phyloP scores from a whole-genome alignment of 129 eudicot genomes.

The Rutidosis leptorrhynchoides region DNA sequence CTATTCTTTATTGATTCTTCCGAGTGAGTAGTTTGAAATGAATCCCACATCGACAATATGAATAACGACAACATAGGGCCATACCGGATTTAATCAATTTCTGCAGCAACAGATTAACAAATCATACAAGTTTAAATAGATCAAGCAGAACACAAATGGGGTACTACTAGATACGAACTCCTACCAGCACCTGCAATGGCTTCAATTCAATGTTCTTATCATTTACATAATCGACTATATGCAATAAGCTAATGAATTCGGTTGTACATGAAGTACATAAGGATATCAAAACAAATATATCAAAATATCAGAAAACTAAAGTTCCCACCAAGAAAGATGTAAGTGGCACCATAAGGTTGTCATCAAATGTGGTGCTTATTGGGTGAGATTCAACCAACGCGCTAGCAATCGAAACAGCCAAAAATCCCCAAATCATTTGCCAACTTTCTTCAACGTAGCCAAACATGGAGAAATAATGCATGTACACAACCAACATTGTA shows the following conservation, averaged over 20 bases:
- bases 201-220: constrained; percentile 5
- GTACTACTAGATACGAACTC: constrained; percentile 21
- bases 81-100: constrained; percentile 10
- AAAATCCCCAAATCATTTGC: constrained; percentile 58
- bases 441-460: constrained; percentile 72
- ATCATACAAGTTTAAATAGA: constrained; percentile 13
- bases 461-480: constrained; percentile 77
- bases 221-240: constrained; percentile 18
- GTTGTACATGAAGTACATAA: constrained; percentile 11
- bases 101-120: not conserved
- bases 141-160: constrained; percentile 18
- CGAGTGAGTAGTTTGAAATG: too few species aligned
- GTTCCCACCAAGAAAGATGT: constrained; percentile 60
- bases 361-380: constrained; percentile 74
- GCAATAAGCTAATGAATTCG: not conserved
- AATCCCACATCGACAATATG: too few species aligned
- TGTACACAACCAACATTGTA: constrained; percentile 38
- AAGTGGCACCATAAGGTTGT: constrained; percentile 83
- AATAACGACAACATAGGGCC: constrained; percentile 9
- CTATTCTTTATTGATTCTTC: too few species aligned
- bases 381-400: constrained; percentile 92
- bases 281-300: constrained; percentile 1
- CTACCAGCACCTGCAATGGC: constrained; percentile 29
- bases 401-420: constrained; percentile 62
- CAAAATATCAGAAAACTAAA: constrained; percentile 37